Evolutionary conservation across 371 early-diverging fungal species (phyloP).

Genomic region (Rhizomucor miehei): DNA sequence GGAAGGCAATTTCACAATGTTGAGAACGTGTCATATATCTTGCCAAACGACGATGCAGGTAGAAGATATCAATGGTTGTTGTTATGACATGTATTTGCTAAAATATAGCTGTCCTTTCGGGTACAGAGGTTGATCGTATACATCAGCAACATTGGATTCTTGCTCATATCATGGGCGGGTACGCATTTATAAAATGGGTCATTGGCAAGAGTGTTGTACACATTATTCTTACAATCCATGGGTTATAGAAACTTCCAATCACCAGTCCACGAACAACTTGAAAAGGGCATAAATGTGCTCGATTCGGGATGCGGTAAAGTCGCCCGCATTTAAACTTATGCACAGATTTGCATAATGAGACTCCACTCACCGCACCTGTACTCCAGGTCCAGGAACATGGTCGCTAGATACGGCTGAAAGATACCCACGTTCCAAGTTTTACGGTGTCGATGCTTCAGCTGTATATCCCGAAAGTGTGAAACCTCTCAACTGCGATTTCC

Average conservation of each 20-base stretch:
- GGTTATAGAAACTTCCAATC: constrained; percentile 16
- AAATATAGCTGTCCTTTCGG: neutral
- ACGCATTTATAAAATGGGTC: neutral
- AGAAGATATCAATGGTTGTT: neutral
- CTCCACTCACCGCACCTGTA: too few species aligned
- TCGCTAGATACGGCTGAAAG: constrained; percentile 18
- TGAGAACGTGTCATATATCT: constrained; percentile 40
- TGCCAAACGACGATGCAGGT: constrained; percentile 53
- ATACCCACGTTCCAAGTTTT: constrained; percentile 18
- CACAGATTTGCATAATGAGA: neutral
- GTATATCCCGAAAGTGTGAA: constrained; percentile 12
- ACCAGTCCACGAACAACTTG: constrained; percentile 8
- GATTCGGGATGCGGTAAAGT: constrained; percentile 20
- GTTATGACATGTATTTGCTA: neutral
- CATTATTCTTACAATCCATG: neutral
- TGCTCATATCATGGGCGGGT: constrained; percentile 10
- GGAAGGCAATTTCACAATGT: constrained; percentile 50
- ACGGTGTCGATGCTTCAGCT: constrained; percentile 16
- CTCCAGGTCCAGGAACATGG: constrained; percentile 33
- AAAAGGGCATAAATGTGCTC: constrained; percentile 16
- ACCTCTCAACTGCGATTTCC: constrained; percentile 41
- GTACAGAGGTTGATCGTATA: constrained; percentile 12
- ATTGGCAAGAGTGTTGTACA: constrained; percentile 3
- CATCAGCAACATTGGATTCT: constrained; percentile 16
- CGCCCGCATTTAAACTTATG: too few species aligned